These are phyloP conservation scores for Oryza glumipatula DNA, from an alignment of 176 grass and related monocot genomes.

Conservation along the genomic window DNA sequence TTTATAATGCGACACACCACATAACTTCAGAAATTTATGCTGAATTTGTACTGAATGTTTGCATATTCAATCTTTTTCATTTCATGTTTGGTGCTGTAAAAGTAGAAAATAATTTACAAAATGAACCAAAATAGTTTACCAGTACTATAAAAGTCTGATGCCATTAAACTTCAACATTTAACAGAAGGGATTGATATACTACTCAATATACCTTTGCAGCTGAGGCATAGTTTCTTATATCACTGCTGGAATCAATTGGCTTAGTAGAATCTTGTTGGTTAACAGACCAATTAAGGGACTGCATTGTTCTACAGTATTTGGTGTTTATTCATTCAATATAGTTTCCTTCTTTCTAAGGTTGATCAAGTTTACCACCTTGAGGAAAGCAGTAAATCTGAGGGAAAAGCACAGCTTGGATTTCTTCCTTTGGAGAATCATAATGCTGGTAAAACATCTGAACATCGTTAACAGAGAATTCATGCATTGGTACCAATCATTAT, in stretches of 20 bases:
- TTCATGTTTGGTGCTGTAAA: neutral
- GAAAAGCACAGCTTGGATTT: conserved; percentile 31
- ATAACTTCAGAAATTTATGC: conserved; percentile 8
- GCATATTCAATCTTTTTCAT: neutral
- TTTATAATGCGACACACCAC: neutral
- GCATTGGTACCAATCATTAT: conserved; percentile 11
- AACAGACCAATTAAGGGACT: neutral
- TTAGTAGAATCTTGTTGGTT: conserved; percentile 20
- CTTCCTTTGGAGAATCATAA: conserved; percentile 35
- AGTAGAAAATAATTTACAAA: neutral
- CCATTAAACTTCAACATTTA: neutral
- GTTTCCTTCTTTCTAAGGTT: conserved; percentile 68
- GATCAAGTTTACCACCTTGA: conserved; percentile 75
- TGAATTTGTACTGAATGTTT: neutral
- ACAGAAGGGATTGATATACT: neutral
- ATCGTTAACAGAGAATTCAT: neutral
- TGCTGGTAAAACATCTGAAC: conserved; percentile 48
- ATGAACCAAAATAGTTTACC: neutral
- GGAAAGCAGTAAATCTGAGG: conserved; percentile 44
- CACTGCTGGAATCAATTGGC: conserved; percentile 1
- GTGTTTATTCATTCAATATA: conserved; percentile 33
- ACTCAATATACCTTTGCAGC: neutral
- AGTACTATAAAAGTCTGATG: neutral
- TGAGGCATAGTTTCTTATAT: conserved; percentile 22
- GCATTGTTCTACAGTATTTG: conserved; percentile 20